Base-by-base conservation (phyloP, 306 rosid genomes). In the Pterocarpus macrocarpus region DNA sequence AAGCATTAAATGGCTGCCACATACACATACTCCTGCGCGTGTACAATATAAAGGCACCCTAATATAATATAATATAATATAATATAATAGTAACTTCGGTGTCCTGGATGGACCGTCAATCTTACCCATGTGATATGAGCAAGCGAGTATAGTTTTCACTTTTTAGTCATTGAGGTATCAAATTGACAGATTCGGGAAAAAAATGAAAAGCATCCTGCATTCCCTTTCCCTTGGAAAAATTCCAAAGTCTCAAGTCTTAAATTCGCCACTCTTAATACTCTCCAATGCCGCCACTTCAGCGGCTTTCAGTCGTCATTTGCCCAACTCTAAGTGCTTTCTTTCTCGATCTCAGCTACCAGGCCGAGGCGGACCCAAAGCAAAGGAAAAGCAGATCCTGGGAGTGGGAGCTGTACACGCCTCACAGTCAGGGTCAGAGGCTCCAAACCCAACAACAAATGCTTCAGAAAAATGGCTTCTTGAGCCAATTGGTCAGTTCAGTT, bases 381-480 rank as follows among this genome's bases (percentile, higher is more conserved):
- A 68, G 61, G 79, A 68, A 30, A 83, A 33, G 55, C 68, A 65
- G 67, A 80, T 32, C 22, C 50, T 87, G 7, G 61, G 32, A 2
- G 3, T 47, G 53, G 82, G 84, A 81, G 75, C 80, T 43, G 33
- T 80, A 2, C 71, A 49, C 59, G 89, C 90, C 73, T 43, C 8
- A 43, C 28, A 22, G 28, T 89, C 94, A 14, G 78, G 88, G 28
- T 89, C 94, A n/a, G 78, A 89, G 28, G 80, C 88, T 63, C 50
- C 79, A 36, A 71, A 3, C 53, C 83, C 87, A 49, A 72, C 85
- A 11, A 38, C 87, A 11, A 64, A 38, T 17, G 73, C 71, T 69
- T 53, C 90, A 7, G 86, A 87, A 77, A 86, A 77, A 83, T 95
- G 99, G 99, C 90, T 95, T 84, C 97, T 95, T 81, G 91, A 84